phyloP scores from a whole-genome alignment of 768 basidiomycete genomes.

The Lactifluus hygrophoroides region DNA sequence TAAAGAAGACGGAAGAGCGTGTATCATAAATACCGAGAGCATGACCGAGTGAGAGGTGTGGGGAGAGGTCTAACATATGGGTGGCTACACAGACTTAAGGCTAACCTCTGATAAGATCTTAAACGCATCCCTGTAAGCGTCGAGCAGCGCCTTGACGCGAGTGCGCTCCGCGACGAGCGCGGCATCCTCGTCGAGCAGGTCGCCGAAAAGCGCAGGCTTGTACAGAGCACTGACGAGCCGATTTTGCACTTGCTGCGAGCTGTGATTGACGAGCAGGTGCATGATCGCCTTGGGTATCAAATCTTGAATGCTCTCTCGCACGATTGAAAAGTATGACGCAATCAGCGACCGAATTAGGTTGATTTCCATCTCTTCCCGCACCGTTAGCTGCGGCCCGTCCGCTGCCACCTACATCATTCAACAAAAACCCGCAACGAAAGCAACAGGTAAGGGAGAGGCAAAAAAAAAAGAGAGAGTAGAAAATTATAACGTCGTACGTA shows the following conservation, averaged over 20 bases:
- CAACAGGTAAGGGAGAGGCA: not conserved
- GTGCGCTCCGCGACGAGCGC: slow-evolving; percentile 87
- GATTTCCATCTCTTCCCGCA: slow-evolving; percentile 95
- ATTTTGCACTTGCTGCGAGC: slow-evolving; percentile 95
- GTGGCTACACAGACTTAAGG: slow-evolving; percentile 49
- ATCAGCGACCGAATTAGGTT: slow-evolving; percentile 91
- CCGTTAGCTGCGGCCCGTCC: slow-evolving; percentile 54
- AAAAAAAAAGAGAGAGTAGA: too few species aligned
- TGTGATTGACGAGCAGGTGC: slow-evolving; percentile 95
- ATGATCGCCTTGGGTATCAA: slow-evolving; percentile 96
- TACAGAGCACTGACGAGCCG: slow-evolving; percentile 90
- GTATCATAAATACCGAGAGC: not conserved
- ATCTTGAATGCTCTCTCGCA: slow-evolving; percentile 95
- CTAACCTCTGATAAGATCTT: slow-evolving; percentile 79
- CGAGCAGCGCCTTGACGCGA: slow-evolving; percentile 87
- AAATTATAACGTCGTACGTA: slow-evolving; percentile 52
- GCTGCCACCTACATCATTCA: slow-evolving; percentile 33
- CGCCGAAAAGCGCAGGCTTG: slow-evolving; percentile 87
- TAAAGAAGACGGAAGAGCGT: too few species aligned
- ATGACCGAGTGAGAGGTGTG: too few species aligned
- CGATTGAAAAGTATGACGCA: slow-evolving; percentile 91
- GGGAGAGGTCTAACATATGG: not conserved
- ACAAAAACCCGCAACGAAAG: not conserved
- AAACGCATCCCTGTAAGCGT: slow-evolving; percentile 94
- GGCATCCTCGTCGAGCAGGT: slow-evolving; percentile 93